Conservation (phyloP, 2,329 filamentous ascomycete species). For the Calonectria pteridis region DNA sequence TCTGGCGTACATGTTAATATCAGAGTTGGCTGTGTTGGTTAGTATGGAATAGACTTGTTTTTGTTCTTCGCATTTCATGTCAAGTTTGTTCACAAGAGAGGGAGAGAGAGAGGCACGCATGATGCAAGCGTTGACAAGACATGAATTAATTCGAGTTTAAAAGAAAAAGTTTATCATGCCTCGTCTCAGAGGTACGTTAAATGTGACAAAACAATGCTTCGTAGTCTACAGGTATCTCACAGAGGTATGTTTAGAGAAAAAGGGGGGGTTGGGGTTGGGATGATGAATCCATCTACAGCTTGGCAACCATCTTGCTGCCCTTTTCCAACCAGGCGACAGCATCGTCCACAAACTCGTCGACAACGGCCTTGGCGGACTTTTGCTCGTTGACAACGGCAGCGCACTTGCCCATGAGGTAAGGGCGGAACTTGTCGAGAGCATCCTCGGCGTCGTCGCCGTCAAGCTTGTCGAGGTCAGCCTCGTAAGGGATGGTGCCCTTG, state of each 20-base stretch:
- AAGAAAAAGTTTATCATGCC: conserved; percentile 20
- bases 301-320: conserved; percentile 77
- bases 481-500: conserved; percentile 93
- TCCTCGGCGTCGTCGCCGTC: conserved; percentile 79
- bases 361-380: conserved; percentile 90
- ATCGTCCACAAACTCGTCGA: conserved; percentile 93
- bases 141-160: conserved; percentile 24
- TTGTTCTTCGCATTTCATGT: conserved; percentile 32
- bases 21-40: conserved; percentile 47
- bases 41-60: conserved; percentile 44
- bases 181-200: conserved; percentile 18
- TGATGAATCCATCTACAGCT: conserved; percentile 67
- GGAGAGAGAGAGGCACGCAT: background rate
- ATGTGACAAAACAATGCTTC: conserved; percentile 30
- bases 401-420: conserved; percentile 96
- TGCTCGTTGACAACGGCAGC: conserved; percentile 93
- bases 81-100: conserved; percentile 6
- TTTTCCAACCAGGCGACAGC: conserved; percentile 78
- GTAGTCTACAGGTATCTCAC: conserved; percentile 42
- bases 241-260: conserved; percentile 20
- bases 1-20: conserved; percentile 48
- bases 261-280: no score
- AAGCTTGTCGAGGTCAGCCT: conserved; percentile 91
- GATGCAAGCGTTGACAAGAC: background rate
- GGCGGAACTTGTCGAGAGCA: conserved; percentile 89